Percentiles rank a stretch among this genome's conserved stretches.
Evolutionary conservation across 208 protist genomes (phyloP).

Genomic region (Crithidia expoeki): DNA sequence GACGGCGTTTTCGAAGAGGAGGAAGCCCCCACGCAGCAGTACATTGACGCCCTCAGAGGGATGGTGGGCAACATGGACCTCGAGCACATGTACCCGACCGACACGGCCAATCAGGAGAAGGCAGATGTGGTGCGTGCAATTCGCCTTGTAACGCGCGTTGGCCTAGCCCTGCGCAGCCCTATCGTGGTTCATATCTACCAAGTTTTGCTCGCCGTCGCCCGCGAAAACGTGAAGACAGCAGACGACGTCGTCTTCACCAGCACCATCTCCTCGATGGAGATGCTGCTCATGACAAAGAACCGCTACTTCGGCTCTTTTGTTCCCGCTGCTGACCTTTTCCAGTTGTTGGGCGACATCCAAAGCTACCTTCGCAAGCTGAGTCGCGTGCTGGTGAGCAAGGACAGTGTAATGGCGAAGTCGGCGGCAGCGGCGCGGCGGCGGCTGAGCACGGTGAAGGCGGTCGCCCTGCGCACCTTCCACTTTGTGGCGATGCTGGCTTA

Average conservation of each 20-base stretch:
- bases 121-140: conserved; percentile 80
- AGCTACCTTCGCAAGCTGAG: conserved; percentile 86
- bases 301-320: conserved; percentile 87
- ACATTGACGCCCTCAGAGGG: conserved; percentile 80
- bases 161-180: conserved; percentile 64
- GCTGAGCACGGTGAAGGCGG: conserved; percentile 62
- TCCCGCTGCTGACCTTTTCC: conserved; percentile 67
- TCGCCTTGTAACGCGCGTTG: conserved; percentile 68
- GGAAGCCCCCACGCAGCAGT: conserved; percentile 85
- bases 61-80: conserved; percentile 89
- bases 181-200: conserved; percentile 83
- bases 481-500: conserved; percentile 81
- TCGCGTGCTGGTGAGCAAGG: conserved; percentile 51
- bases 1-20: conserved; percentile 58
- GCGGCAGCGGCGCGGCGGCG: conserved; percentile 58
- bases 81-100: conserved; percentile 76
- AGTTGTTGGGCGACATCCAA: conserved; percentile 87
- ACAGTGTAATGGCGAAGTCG: conserved; percentile 48
- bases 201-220: conserved; percentile 82
- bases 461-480: conserved; percentile 81
- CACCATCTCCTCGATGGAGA: conserved; percentile 63
- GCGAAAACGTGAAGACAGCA: conserved; percentile 77
- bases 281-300: conserved; percentile 81
- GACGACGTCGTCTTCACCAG: conserved; percentile 85
- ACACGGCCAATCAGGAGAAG: conserved; percentile 79